A percentile compares a stretch with the other conserved stretches of the same genome.
These are phyloP conservation scores for Populus nigra DNA, from an alignment of 345 rosid species.

Conservation along the genomic window DNA sequence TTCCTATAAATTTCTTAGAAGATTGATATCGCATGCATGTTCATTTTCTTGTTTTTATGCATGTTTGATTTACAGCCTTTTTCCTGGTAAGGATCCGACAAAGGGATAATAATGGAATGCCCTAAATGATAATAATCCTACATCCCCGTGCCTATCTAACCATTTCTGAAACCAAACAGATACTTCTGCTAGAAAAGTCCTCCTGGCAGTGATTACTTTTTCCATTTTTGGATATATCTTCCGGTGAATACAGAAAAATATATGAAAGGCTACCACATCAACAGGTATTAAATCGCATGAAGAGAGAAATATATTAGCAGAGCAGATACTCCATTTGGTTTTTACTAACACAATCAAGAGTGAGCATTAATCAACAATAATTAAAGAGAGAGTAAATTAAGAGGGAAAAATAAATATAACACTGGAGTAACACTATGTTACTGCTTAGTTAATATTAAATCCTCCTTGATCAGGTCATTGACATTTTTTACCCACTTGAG, in stretches of 20 bases:
- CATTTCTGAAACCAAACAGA: constrained; percentile 18
- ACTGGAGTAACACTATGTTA: constrained; percentile 7
- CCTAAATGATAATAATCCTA: constrained; percentile 21
- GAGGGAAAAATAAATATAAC: background rate
- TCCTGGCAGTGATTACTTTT: background rate
- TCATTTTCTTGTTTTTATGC: background rate
- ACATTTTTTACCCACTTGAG: constrained; percentile 45
- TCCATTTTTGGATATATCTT: background rate
- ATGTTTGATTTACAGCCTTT: constrained; percentile 8
- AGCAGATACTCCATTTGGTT: background rate
- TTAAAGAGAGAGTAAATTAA: too few relatives aligned
- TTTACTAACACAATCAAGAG: constrained; percentile 8
- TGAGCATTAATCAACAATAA: constrained; percentile 14
- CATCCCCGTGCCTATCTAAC: constrained; percentile 12
- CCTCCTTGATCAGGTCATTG: background rate
- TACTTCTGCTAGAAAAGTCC: constrained; percentile 8
- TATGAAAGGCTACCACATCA: background rate
- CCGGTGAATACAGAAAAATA: background rate
- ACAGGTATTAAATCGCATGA: background rate
- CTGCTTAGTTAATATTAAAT: constrained; percentile 1
- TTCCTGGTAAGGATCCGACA: constrained; percentile 1
- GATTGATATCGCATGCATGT: constrained; percentile 2
- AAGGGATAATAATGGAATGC: constrained; percentile 25
- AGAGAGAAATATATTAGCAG: background rate
- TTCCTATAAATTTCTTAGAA: background rate